A percentile compares a stretch with the other conserved stretches of the same genome.
Conservation (phyloP, 176 grass and related monocot species). For the Musa acuminata region DNA sequence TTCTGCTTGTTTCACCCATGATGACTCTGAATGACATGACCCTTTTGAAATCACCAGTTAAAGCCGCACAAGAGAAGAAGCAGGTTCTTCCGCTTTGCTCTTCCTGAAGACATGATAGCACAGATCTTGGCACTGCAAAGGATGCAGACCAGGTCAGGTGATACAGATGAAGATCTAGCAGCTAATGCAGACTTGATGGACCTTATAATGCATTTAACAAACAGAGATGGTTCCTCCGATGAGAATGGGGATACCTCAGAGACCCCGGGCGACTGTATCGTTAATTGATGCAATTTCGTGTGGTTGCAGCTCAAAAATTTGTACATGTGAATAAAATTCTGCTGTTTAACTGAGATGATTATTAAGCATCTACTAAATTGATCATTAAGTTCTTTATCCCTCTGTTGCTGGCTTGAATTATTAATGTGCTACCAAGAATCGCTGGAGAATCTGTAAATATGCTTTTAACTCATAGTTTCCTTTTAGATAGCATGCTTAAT, state of each 20-base stretch:
- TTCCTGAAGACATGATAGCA: slow-evolving; percentile 55
- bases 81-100: slow-evolving; percentile 30
- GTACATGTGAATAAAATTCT: slow-evolving; percentile 12
- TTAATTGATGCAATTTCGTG: slow-evolving; percentile 20
- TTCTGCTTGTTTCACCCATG: not conserved
- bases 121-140: slow-evolving; percentile 37
- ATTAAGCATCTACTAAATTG: not conserved
- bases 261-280: slow-evolving; percentile 30
- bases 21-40: not conserved
- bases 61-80: slow-evolving; percentile 41
- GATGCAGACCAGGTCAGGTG: slow-evolving; percentile 18
- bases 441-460: not conserved
- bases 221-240: slow-evolving; percentile 34
- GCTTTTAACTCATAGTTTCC: not conserved
- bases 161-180: slow-evolving; percentile 24
- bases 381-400: not conserved
- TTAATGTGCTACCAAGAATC: not conserved
- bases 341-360: not conserved
- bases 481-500: not conserved
- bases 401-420: not conserved
- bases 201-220: slow-evolving; percentile 38
- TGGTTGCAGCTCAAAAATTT: not conserved
- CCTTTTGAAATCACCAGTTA: slow-evolving; percentile 5
- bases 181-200: slow-evolving; percentile 35
- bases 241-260: slow-evolving; percentile 44